Base-by-base conservation (phyloP, 2,329 filamentous ascomycete species). In the Scedosporium apiospermum region DNA sequence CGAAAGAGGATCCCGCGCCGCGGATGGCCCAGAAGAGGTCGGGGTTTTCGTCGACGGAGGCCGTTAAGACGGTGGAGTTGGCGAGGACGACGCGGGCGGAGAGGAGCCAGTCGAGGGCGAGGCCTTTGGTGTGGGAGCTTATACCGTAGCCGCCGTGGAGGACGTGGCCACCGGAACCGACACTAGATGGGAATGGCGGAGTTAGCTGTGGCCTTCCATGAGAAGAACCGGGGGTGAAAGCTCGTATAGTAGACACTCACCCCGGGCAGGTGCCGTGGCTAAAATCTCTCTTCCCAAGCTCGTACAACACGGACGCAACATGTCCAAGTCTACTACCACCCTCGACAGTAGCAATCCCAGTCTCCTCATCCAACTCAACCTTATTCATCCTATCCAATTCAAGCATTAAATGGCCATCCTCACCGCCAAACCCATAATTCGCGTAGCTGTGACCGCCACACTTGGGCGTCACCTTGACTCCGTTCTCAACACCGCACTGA, bases 381-480 rank as follows among this genome's bases (percentile, higher is more conserved):
- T 65, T 65, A n/a, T 75, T 69, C 70, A 78, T 75, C 3, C 70
- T 68, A 42, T 77, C 72, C 30, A 80, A 64, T 55, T 76, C 72
- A 34, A 80, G 67, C 14, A 79, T 71, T 16, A 79, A 67, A 12
- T 73, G 73, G 0, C 77, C 76, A 65, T 78, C 71, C 23, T 72
- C 69, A 3, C 77, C 77, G 1, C 76, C 76, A 10, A 72, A 72
- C 64, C 78, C 78, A 62, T 77, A 80, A 46, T 80, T 82, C 0
- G 73, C 82, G 69, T 82, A 84, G 49, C 77, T 80, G 67, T 84
- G 82, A 0, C 82, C 82, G 12, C 82, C 82, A 44, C 76, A 75
- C 64, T 77, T 78, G 3, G 81, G 73, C 53, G 81, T 80, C 2
- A 84, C 78, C 58, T 81, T 79, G 27, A 80, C 70, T 10, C 71